Evolutionary conservation across 1,284 basidiomycete species (phyloP), one percentile per base, ranked within the genome.

Genomic region (Malassezia restricta): DNA sequence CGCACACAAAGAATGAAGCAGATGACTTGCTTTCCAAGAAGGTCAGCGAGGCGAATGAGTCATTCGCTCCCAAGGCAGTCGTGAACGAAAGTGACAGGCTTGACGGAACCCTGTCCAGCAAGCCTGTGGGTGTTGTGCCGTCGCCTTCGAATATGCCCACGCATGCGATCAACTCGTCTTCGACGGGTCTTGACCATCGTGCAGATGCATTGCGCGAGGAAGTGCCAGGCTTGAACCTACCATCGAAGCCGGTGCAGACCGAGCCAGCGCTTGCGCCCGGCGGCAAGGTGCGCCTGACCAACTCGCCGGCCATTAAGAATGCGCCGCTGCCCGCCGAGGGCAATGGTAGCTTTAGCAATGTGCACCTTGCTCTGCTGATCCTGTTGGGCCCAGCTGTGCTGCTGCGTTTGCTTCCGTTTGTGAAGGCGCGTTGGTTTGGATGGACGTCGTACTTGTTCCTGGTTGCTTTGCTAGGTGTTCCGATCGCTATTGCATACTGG

Each of bases 401-500:
- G 40, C 53, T 69, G 40, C 70, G 70, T 28, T 8, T 72, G 42
- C 58, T 72, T 31, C 70, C 70, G 31, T 69, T 72, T 43, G 59
- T 72, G 47, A 72, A 71, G 52, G 53, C 68, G 12, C 49, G 58
- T 35, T 71, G 66, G 65, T 64, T 72, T 45, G 60, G 65, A 6
- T 72, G 70, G 70, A 59, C 54, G 43, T 59, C 57, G 46, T 72
- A 72, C 59, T 43, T 65, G 31, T 33, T 70, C 38, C 78, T 95
- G 43, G 77, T 87, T 54, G 61, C 85, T 47, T 51, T 95, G 47
- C 79, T 83, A 41, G 86, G 85, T 35, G 54, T 86, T 0, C 92
- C 90, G 20, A 79, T 85, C 54, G 81, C 86, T 3, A 73, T 95
- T 51, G 83, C 76, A 8, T 99, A 99, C 79, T 99, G 92, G 92